phyloP scores from a whole-genome alignment of 2,329 filamentous ascomycete species.

The Fusarium staphyleae region DNA sequence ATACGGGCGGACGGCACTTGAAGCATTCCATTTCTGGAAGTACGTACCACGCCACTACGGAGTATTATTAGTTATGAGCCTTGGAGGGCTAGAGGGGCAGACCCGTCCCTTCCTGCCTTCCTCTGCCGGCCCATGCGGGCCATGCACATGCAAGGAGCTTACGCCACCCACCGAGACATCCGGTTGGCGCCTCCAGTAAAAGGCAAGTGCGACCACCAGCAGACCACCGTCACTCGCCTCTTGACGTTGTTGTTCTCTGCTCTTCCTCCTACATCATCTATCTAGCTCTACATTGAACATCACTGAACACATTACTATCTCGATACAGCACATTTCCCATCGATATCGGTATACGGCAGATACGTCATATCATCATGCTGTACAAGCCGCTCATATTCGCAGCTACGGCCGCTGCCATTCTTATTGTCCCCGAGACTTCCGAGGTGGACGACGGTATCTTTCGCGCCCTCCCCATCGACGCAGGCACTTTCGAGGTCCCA shows the following conservation, averaged over 20 bases:
- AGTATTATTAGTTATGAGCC: no score
- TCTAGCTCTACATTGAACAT: background rate
- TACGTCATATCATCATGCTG: constrained; percentile 41
- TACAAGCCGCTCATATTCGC: constrained; percentile 45
- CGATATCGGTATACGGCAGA: background rate
- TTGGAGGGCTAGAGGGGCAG: no score
- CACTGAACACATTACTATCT: background rate
- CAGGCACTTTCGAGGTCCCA: constrained; percentile 49
- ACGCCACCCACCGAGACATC: constrained; percentile 38
- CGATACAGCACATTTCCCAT: background rate
- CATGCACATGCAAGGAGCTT: no score
- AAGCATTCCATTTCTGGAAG: constrained; percentile 9
- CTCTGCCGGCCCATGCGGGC: background rate
- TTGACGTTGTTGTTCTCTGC: background rate
- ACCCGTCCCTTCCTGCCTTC: background rate
- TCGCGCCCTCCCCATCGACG: constrained; percentile 49
- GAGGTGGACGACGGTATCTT: constrained; percentile 52
- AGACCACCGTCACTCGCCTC: background rate
- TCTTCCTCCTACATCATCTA: constrained; percentile 6
- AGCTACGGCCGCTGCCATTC: constrained; percentile 54
- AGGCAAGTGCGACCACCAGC: constrained; percentile 13
- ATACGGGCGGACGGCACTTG: background rate
- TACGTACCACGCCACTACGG: background rate
- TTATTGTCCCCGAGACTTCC: constrained; percentile 60
- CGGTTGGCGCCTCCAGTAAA: constrained; percentile 21